These are phyloP conservation scores for Candida stauntonica DNA, from an alignment of 805 yeast genomes.

Conservation along the genomic window DNA sequence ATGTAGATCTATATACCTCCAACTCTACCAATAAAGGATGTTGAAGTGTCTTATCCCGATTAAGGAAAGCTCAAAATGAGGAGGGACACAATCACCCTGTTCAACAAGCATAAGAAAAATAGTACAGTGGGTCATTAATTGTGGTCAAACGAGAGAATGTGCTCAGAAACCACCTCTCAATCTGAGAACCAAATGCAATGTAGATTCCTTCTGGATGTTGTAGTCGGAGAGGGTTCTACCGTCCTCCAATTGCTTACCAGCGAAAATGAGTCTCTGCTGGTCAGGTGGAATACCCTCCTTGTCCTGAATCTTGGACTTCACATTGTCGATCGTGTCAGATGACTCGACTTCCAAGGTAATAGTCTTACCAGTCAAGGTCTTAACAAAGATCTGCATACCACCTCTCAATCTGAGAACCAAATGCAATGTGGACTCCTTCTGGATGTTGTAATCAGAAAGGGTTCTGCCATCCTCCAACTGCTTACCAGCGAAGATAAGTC, in stretches of 20 bases:
- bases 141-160: too few species aligned
- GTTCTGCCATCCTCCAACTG: slow-evolving; percentile 96
- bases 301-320: slow-evolving; percentile 93
- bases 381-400: slow-evolving; percentile 91
- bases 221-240: slow-evolving; percentile 91
- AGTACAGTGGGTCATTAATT: too few species aligned
- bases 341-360: slow-evolving; percentile 94
- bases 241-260: slow-evolving; percentile 93
- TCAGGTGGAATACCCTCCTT: slow-evolving; percentile 99
- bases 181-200: slow-evolving; percentile 78
- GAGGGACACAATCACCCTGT: too few species aligned
- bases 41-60: background rate
- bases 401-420: slow-evolving; percentile 86
- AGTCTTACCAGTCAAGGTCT: slow-evolving; percentile 96
- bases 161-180: slow-evolving; percentile 57
- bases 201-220: slow-evolving; percentile 92
- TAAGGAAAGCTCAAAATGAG: too few species aligned
- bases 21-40: background rate
- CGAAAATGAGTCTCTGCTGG: slow-evolving; percentile 92
- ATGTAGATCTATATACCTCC: background rate
- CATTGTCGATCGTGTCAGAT: slow-evolving; percentile 91
- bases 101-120: too few species aligned
- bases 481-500: slow-evolving; percentile 94
- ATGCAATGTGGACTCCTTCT: slow-evolving; percentile 87
- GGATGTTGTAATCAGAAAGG: slow-evolving; percentile 90